Base-by-base conservation (phyloP, 495 filamentous ascomycete genomes). In the Aspergillus nidulans region DNA sequence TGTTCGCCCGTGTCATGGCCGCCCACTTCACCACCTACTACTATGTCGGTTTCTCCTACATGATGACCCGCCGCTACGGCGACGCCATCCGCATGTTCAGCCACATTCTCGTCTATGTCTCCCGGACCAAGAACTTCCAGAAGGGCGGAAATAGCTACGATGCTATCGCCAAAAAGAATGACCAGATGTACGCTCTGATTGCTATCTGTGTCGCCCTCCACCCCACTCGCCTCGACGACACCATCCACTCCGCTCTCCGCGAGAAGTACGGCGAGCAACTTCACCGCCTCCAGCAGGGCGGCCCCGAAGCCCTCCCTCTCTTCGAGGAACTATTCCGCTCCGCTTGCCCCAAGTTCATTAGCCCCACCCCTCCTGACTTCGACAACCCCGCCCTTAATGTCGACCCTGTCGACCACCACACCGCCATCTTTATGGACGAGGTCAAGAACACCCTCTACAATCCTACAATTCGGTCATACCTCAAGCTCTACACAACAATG, bases 21-120 rank as follows among this genome's bases (percentile, higher is more conserved):
- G 94, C 94, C 51, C 95, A 98, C 77, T 97, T 98, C 80, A 97
- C 92, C 47, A 98, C 94, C 56, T 98, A 98, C 82, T 98, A 98
- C 85, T 98, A 97, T 70, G 92, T 97, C 60, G 94, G 94, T 52
- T 97, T 98, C 85, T 95, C 90, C 62, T 98, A 98, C 84, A 97
- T 98, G 94, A 98, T 98, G 94, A 92, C 97, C 89, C 91, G 92
- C 72, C 89, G 94, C 67, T 98, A 98, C 67, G 90, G 89, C 74
- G 94, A 98, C 69, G 94, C 94, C 71, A 96, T 97, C 75, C 90
- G 92, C 80, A 92, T 95, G 86, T 98, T 98, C 85, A 92, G 88
- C 79, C 94, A 98, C 81, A 98, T 98, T 73, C 82, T 98, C 69
- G 88, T 98, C 75, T 98, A 98, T 78, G 95, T 97, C 59, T 95